phyloP scores from a whole-genome alignment of 495 filamentous ascomycete genomes.

The Extremus antarcticus region DNA sequence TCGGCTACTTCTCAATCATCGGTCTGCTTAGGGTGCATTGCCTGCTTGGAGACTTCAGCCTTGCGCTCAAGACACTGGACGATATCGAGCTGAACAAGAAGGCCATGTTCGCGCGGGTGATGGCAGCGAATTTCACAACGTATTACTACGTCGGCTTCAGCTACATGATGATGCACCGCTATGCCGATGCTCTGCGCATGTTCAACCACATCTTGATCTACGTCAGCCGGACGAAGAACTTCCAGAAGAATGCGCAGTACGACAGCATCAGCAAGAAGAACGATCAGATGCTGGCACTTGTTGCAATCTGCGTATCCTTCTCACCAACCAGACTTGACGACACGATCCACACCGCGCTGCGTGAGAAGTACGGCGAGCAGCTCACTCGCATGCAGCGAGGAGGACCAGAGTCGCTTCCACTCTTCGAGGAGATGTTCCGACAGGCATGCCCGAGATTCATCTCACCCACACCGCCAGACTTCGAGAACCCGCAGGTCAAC shows the following conservation, averaged over 20 bases:
- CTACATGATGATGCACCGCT: slow-evolving; percentile 99
- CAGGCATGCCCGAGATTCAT: slow-evolving; percentile 98
- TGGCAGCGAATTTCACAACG: slow-evolving; percentile 98
- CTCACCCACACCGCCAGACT: slow-evolving; percentile 91
- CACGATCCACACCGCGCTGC: slow-evolving; percentile 93
- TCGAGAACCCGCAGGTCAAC: slow-evolving; percentile 87
- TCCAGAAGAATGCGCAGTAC: slow-evolving; percentile 97
- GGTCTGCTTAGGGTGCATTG: slow-evolving; percentile 93
- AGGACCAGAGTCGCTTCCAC: slow-evolving; percentile 82
- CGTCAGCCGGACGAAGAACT: slow-evolving; percentile 97
- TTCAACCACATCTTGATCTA: slow-evolving; percentile 99
- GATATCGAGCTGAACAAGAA: slow-evolving; percentile 99
- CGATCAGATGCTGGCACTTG: slow-evolving; percentile 98
- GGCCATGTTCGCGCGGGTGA: slow-evolving; percentile 98
- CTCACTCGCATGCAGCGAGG: slow-evolving; percentile 90
- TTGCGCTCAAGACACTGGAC: slow-evolving; percentile 95
- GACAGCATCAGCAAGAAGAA: slow-evolving; percentile 99
- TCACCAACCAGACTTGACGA: slow-evolving; percentile 93
- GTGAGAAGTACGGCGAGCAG: slow-evolving; percentile 98
- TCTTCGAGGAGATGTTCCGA: slow-evolving; percentile 96
- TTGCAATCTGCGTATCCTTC: slow-evolving; percentile 97
- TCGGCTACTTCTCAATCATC: slow-evolving; percentile 98
- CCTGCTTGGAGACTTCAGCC: slow-evolving; percentile 92
- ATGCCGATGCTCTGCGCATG: slow-evolving; percentile 97
- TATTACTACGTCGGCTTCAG: slow-evolving; percentile 99